Evolutionary conservation across 2,329 filamentous ascomycete species (phyloP), one percentile per base, ranked within the genome.

Genomic region (Botrytis sinoallii): DNA sequence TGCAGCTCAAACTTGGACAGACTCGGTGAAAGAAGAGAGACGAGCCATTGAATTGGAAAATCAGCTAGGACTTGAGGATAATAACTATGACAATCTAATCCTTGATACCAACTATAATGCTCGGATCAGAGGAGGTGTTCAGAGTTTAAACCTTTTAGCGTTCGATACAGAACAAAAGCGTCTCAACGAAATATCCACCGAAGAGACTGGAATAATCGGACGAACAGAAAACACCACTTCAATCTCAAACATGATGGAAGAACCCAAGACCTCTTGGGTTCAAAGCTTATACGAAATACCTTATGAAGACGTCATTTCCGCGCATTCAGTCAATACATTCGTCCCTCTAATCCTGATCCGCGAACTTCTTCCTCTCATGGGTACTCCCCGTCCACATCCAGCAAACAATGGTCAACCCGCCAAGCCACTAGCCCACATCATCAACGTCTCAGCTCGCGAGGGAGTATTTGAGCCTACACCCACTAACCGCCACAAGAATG

Each of bases 401-500:
- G 16, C 12, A 10, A 42, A 25, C 8, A 40, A 40, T 8, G 48
- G n/a, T 35, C 38, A 22, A 32, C 25, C 25, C 32, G n/a, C 35
- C 16, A 57, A 59, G 55, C 72, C 71, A 4, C 57, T 70, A 22
- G 75, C 55, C 38, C 60, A 77, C 35, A 75, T 77, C 46, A 71
- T 77, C 64, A 76, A 77, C 40, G 70, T 77, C 35, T 76, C 76
- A 20, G 72, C 76, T 3, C 75, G 75, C 32, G 76, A 77, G 74
- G 76, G 76, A 42, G 72, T 75, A 22, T 76, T 76, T 35, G 76
- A 76, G 68, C 32, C 72, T 7, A 63, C 42, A 2, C 72, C 72
- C 3, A 46, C 29, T 9, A 71, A 73, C 3, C 46, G 52, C 5
- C 35, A 66, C 18, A 76, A 77, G 57, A 71, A 73, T 1, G 76